Evolutionary conservation across 768 basidiomycete genomes (phyloP), one percentile per base, ranked within the genome.

Genomic region (Rhizopogon rudus): DNA sequence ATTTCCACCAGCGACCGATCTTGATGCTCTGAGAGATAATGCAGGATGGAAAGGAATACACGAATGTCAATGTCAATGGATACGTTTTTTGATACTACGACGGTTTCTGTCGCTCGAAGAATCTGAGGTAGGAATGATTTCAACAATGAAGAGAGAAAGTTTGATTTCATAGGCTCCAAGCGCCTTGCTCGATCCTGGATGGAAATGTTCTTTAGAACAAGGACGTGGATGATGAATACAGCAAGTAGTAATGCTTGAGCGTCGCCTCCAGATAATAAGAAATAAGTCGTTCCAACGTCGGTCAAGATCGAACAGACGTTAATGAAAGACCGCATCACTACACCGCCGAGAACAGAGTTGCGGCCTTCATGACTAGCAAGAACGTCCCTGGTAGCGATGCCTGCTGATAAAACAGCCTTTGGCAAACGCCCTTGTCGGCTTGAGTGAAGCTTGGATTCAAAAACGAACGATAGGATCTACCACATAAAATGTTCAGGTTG

Each of bases 381-480:
- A 40, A 3, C 6, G 29, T 16, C 51, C n/a, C n/a, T 44, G 13
- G 64, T 66, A 14, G 29, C 8, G 1, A 51, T 51, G 22, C 10
- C 52, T 29, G 55, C 59, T 14, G 9, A 16, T 28, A 55, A 59
- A 39, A 68, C 10, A 17, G 43, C 16, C 5, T 16, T 1, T 1
- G 63, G 60, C 5, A 65, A 9, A 20, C 28, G 63, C 61, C 66
- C 37, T 61, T 51, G 14, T 41, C n/a, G 29, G 40, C 39, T 55
- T 28, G 40, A n/a, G 41, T 33, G 54, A 39, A 71, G 69, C 35
- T 62, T 77, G 60, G 60, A 72, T 52, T 79, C 77, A 49, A 75
- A 81, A 10, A 88, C 76, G 58, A 87, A 86, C 0, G 86, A 74
- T 12, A 81, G 64, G 40, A 87, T 78, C 87, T 87, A 60, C 6